Conservation (phyloP, 148 eudicot genomes). For the Cornus controversa region DNA sequence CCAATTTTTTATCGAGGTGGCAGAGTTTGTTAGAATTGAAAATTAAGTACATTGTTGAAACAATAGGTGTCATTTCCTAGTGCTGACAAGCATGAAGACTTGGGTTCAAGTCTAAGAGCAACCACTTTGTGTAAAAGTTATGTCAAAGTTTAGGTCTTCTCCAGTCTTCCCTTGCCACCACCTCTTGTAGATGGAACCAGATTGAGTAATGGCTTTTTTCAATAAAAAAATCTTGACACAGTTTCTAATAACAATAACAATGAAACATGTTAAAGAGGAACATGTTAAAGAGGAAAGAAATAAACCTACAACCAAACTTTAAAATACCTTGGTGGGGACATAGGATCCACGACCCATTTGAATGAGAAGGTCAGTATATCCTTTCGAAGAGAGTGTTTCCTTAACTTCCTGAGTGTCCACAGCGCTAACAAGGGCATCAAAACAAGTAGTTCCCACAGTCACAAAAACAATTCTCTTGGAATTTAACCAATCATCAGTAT, state of each 20-base stretch:
- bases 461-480: conserved; percentile 61
- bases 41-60: no score
- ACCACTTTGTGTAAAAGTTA: no score
- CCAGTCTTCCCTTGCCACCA: no score
- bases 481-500: conserved; percentile 17
- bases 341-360: conserved; percentile 88
- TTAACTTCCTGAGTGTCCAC: conserved; percentile 69
- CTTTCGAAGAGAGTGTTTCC: conserved; percentile 57
- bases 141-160: no score
- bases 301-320: background rate
- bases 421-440: conserved; percentile 81
- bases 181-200: background rate
- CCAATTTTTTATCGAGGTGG: background rate
- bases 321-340: conserved; percentile 64
- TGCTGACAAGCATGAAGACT: no score
- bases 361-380: conserved; percentile 72
- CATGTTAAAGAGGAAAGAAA: background rate
- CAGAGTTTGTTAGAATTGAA: background rate
- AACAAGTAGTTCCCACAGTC: conserved; percentile 81
- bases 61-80: no score
- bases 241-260: background rate
- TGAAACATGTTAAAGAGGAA: background rate
- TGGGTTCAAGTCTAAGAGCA: no score
- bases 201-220: background rate
- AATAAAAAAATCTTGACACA: background rate